A percentile compares a stretch with the other conserved stretches of the same genome.
Evolutionary conservation across 345 rosid genomes (phyloP).

Genomic region (Linum lewisii): DNA sequence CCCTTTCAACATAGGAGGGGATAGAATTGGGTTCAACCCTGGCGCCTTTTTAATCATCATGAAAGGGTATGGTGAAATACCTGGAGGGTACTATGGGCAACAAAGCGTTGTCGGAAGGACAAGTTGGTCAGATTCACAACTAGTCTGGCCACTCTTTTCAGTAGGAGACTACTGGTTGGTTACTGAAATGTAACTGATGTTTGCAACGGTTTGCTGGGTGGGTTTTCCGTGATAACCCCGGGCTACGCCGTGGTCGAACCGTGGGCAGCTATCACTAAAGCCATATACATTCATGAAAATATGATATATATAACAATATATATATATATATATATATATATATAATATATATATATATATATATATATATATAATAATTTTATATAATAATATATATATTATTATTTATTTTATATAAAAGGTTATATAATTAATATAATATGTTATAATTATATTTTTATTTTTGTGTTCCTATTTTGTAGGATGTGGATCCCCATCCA

Average conservation of each 20-base stretch:
- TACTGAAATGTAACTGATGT: slow-evolving; percentile 2
- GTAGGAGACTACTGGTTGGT: not conserved
- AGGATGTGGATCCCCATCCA: too few species aligned
- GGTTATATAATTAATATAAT: too few species aligned
- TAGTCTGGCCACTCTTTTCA: not conserved
- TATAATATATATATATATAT: too few species aligned
- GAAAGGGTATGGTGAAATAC: not conserved
- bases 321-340: too few species aligned
- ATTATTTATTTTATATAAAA: too few species aligned
- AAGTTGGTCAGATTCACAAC: not conserved
- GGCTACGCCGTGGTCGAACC: slow-evolving; percentile 6
- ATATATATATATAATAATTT: too few species aligned
- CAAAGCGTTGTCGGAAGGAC: not conserved
- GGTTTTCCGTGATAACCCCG: not conserved
- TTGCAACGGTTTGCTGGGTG: not conserved
- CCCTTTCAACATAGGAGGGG: too few species aligned
- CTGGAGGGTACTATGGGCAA: not conserved
- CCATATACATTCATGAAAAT: too few species aligned
- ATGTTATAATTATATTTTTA: too few species aligned
- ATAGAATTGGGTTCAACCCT: slow-evolving; percentile 6
- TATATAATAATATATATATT: too few species aligned
- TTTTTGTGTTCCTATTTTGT: too few species aligned
- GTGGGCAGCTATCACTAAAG: slow-evolving; percentile 1
- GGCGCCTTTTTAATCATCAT: not conserved
- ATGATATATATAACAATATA: too few species aligned